Percentiles rank a stretch among this genome's conserved stretches.
Evolutionary conservation across 495 filamentous ascomycete genomes (phyloP).

Genomic region (Lepraria neglecta): DNA sequence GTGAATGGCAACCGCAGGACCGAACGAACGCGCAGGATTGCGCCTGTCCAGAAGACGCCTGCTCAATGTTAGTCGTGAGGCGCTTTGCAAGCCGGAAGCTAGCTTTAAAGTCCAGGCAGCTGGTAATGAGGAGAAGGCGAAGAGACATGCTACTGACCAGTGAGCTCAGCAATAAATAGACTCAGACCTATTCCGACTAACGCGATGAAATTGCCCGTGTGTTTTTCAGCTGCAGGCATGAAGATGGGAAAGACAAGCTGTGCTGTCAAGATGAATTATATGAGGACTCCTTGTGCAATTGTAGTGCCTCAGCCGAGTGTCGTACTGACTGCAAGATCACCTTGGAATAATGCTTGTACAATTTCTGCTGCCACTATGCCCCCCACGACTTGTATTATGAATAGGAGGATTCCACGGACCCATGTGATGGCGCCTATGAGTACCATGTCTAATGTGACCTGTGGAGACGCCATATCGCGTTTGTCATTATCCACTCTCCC

Average conservation of each 20-base stretch:
- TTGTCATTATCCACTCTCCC: not conserved
- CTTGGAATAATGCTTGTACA: constrained; percentile 48
- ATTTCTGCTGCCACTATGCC: constrained; percentile 52
- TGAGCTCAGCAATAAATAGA: constrained; percentile 47
- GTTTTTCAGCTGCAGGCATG: constrained; percentile 53
- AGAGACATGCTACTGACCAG: constrained; percentile 10
- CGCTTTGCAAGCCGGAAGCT: not conserved
- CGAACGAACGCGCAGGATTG: constrained; percentile 44
- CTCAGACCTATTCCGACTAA: constrained; percentile 45
- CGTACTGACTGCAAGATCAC: constrained; percentile 42
- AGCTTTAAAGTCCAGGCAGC: not conserved
- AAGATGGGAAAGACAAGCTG: constrained; percentile 51
- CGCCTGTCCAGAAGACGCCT: constrained; percentile 56
- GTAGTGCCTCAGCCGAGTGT: constrained; percentile 38
- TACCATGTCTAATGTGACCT: constrained; percentile 40
- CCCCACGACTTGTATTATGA: constrained; percentile 51
- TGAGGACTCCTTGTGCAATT: constrained; percentile 47
- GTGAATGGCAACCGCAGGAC: constrained; percentile 31
- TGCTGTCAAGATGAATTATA: constrained; percentile 49
- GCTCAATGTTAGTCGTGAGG: constrained; percentile 2
- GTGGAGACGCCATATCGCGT: not conserved
- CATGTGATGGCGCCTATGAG: constrained; percentile 50
- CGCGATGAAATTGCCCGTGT: constrained; percentile 38
- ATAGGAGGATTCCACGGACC: constrained; percentile 45
- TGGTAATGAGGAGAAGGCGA: too few species aligned